Evolutionary conservation across 768 basidiomycete genomes (phyloP).

Genomic region (Crassisporium funariophilum): DNA sequence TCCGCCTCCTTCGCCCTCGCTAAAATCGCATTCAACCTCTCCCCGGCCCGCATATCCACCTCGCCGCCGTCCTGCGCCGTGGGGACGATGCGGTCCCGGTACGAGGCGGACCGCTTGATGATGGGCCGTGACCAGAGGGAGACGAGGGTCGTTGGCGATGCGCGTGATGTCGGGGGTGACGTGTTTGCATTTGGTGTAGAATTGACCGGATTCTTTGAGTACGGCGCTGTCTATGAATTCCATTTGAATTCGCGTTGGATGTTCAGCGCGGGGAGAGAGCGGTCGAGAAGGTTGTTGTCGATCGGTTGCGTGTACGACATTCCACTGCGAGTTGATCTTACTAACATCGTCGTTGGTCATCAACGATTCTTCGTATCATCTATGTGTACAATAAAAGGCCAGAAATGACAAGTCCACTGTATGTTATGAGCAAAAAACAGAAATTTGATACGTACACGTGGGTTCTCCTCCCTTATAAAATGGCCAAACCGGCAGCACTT

Average conservation of each 20-base stretch:
- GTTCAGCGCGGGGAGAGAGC: slow-evolving; percentile 90
- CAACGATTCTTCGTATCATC: too few species aligned
- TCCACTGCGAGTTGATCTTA: too few species aligned
- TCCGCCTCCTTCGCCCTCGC: slow-evolving; percentile 69
- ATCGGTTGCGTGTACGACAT: slow-evolving; percentile 85
- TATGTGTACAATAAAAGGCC: too few species aligned
- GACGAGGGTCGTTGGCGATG: slow-evolving; percentile 81
- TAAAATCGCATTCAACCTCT: slow-evolving; percentile 69
- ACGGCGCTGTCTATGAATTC: slow-evolving; percentile 88
- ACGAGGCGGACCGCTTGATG: slow-evolving; percentile 85
- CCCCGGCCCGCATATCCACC: slow-evolving; percentile 41
- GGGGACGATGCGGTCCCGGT: slow-evolving; percentile 73
- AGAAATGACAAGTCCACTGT: too few species aligned
- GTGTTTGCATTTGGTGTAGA: slow-evolving; percentile 95
- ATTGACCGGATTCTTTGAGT: slow-evolving; percentile 88
- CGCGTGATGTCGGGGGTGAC: slow-evolving; percentile 82
- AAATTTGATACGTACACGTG: too few species aligned
- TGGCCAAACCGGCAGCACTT: too few species aligned
- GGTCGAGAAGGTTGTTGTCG: slow-evolving; percentile 92
- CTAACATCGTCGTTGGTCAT: too few species aligned
- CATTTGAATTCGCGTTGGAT: slow-evolving; percentile 95
- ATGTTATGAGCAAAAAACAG: too few species aligned
- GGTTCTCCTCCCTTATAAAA: too few species aligned
- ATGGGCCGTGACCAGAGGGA: slow-evolving; percentile 88
- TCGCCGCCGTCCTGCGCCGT: slow-evolving; percentile 46